Evolutionary conservation across 495 filamentous ascomycete species (phyloP).

Genomic region (Penicillium verhagenii): DNA sequence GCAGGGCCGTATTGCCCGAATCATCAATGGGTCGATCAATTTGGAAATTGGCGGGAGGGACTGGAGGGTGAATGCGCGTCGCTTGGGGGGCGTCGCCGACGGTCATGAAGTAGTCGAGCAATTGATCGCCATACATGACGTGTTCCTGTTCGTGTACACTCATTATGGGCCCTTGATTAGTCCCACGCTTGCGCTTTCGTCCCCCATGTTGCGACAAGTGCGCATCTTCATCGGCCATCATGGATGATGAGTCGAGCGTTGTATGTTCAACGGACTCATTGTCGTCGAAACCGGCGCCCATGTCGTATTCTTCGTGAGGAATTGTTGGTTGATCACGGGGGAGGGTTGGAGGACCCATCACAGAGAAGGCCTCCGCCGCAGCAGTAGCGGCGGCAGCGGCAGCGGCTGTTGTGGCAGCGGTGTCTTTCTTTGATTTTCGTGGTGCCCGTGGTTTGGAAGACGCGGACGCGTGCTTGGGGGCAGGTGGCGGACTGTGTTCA

Average conservation of each 20-base stretch:
- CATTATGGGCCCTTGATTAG: constrained; percentile 57
- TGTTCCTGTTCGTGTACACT: constrained; percentile 75
- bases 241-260: constrained; percentile 76
- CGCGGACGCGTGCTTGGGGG: constrained; percentile 79
- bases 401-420: constrained; percentile 16
- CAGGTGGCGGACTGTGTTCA: constrained; percentile 83
- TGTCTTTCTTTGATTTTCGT: constrained; percentile 39
- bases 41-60: constrained; percentile 78
- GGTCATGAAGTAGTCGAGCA: constrained; percentile 93
- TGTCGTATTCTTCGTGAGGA: constrained; percentile 60
- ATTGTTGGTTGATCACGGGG: too few relatives aligned
- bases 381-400: neutral
- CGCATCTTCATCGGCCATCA: constrained; percentile 77
- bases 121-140: constrained; percentile 83
- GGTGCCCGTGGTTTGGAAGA: constrained; percentile 66
- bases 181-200: constrained; percentile 73
- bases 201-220: constrained; percentile 61
- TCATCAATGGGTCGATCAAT: constrained; percentile 87
- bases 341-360: constrained; percentile 45
- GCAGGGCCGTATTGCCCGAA: constrained; percentile 82
- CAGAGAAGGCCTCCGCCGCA: constrained; percentile 36
- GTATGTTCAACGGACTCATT: constrained; percentile 80
- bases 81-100: constrained; percentile 64
- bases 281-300: constrained; percentile 61
- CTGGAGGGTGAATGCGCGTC: constrained; percentile 59